These are phyloP conservation scores for Diplocarpon mali DNA, from an alignment of 2,329 filamentous ascomycete species.

Conservation along the genomic window DNA sequence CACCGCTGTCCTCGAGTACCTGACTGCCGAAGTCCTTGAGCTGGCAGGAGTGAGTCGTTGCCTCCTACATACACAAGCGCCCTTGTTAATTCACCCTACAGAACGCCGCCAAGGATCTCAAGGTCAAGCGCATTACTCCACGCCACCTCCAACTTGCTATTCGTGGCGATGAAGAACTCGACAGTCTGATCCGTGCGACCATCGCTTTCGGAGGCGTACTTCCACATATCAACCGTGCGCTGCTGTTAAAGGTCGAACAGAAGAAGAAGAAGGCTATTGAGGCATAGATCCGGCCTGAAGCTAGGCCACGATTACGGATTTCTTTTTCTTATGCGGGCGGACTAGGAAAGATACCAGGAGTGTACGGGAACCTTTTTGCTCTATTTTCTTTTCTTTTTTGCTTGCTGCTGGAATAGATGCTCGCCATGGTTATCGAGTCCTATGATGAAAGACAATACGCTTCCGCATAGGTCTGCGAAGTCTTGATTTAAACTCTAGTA, in stretches of 20 bases:
- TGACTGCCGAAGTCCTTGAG: slow-evolving; percentile 96
- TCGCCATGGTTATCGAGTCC: no score
- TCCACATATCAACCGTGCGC: slow-evolving; percentile 95
- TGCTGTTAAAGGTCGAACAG: slow-evolving; percentile 91
- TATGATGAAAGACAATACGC: no score
- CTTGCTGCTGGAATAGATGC: no score
- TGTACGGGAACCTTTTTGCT: no score
- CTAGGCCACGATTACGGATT: no score
- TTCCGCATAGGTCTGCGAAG: no score
- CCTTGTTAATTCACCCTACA: slow-evolving; percentile 26
- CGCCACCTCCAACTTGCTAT: slow-evolving; percentile 97
- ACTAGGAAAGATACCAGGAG: no score
- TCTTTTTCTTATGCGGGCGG: no score
- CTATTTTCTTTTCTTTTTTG: no score
- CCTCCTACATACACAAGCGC: slow-evolving; percentile 3
- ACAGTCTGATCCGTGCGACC: slow-evolving; percentile 92
- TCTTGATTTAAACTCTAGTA: no score
- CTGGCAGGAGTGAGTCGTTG: slow-evolving; percentile 67
- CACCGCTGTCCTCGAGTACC: slow-evolving; percentile 93
- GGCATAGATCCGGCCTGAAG: no score
- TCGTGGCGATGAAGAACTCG: slow-evolving; percentile 94
- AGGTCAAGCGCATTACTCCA: slow-evolving; percentile 98
- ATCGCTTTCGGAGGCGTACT: slow-evolving; percentile 98
- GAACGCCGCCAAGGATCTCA: slow-evolving; percentile 98
- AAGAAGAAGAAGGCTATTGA: slow-evolving; percentile 67